Evolutionary conservation across 805 yeast genomes (phyloP), one percentile per base, ranked within the genome.

Genomic region (Lipomyces yamadae): DNA sequence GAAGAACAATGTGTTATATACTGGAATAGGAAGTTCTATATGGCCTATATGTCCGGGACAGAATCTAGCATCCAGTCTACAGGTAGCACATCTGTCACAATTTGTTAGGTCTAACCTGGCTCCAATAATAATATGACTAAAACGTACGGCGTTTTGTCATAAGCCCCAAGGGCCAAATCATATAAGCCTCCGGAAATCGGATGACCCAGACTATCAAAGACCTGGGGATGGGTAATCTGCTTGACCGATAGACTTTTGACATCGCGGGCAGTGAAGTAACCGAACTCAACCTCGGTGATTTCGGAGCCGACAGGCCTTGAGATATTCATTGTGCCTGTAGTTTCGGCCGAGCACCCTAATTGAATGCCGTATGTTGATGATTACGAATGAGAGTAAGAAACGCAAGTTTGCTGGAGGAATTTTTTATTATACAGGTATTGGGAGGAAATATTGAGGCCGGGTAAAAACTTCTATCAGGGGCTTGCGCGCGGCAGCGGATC

Each of bases 1-100:
- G 86, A 96, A 95, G 75, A 96, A 95, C 73, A 95, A 80, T 24
- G 99, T 98, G 77, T 92, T 94, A 82, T 92, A 95, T 56, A 91
- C 96, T 3, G 98, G 97, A 54, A 92, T 88, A 4, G 99, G 99
- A 70, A 95, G 84, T 77, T 94, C 98, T 70, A 95, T 92, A 78
- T 95, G 99, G 68, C 99, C 99, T 78, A 92, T 92, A 78, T 95
- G 99, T 58, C 99, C 99, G 3, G 98, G 98, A 81, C 99, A 95
- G 73, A 86, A 88, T 76, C 89, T 87, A 73, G 94, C 98, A 77
- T 93, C 97, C 69, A 94, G 82, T 24, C 98, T 97, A 85, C 99
- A 95, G 0, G 98, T 94, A 30, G 95, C 84, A 85, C 99, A 92
- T 60, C 80, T 77, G 34, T 7, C 64, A 42, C 45, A 45, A 42